These are phyloP conservation scores for Sicyos edulis DNA, from an alignment of 306 rosid genomes.

Conservation along the genomic window DNA sequence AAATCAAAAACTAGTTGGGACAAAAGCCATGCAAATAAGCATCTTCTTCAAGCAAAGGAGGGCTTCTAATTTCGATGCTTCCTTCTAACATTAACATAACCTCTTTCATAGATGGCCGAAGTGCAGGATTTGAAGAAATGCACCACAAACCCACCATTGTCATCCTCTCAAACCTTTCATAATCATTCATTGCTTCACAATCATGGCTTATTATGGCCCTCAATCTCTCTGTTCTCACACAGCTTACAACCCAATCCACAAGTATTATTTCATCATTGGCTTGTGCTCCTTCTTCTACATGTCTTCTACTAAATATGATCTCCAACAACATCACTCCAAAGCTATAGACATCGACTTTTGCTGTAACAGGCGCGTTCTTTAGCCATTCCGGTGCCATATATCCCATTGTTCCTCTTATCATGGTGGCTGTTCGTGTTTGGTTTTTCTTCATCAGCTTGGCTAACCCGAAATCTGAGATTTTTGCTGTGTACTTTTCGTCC, in stretches of 20 bases:
- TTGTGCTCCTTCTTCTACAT: constrained; percentile 17
- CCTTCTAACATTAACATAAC: constrained; percentile 38
- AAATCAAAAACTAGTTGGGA: not conserved
- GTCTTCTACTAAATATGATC: constrained; percentile 29
- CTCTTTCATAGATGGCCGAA: constrained; percentile 32
- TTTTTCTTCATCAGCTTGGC: constrained; percentile 31
- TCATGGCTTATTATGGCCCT: constrained; percentile 10
- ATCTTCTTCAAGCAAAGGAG: constrained; percentile 17
- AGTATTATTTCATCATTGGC: constrained; percentile 22
- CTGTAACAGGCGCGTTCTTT: constrained; percentile 24
- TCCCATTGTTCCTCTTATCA: constrained; percentile 36
- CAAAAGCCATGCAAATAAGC: not conserved
- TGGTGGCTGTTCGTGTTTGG: constrained; percentile 31
- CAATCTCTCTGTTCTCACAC: constrained; percentile 16
- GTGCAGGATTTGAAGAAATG: constrained; percentile 23
- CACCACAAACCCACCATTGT: constrained; percentile 34
- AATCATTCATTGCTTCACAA: constrained; percentile 6
- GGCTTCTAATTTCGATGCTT: constrained; percentile 25
- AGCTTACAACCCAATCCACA: constrained; percentile 25
- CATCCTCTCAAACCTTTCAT: constrained; percentile 13
- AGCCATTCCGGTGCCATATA: constrained; percentile 39
- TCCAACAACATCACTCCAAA: constrained; percentile 36
- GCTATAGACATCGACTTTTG: constrained; percentile 33
- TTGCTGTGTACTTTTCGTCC: constrained; percentile 24
- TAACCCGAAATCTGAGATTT: constrained; percentile 35